Evolutionary conservation across 2,329 filamentous ascomycete species (phyloP), one percentile per base, ranked within the genome.

Genomic region (Lachnellula subtilissima): DNA sequence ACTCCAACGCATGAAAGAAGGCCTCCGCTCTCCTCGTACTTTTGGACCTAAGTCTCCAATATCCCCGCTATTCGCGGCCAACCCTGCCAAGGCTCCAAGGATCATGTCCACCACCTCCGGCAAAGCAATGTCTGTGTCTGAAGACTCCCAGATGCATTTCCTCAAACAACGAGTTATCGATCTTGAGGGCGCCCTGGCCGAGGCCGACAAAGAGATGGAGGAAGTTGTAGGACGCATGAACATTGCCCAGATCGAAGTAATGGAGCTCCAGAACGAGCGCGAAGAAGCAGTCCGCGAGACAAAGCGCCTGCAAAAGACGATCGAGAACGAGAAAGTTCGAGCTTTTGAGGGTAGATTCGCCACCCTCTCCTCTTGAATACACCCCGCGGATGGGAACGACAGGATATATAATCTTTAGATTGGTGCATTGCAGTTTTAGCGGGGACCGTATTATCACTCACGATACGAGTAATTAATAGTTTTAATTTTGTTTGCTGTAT

Each of bases 141-240:
- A 94, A 62, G 87, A 87, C 50, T 78, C 85, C 12, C 84, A 90
- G 74, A 85, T 93, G 52, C 83, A 88, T 58, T 78, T 82, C 56
- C 83, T 99, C 36, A 88, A 91, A 70, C 82, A 84, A 58, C 85
- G 88, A 58, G 89, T 97, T 7, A 77, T 84, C 55, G 91, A 96
- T 73, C 83, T 99, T 2, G 94, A 99, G 76, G 86, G 84, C 65
- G 87, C 92, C 15, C 78, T 95, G 12, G 74, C 80, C 5, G 83
- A 90, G 61, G 88, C 90, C 15, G 90, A 94, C 66, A 76, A 76
- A 50, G 89, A 93, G 73, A 93, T 94, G 88, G 84, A 90, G 68
- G 85, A 90, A 71, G 89, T 94, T 7, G 88, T 95, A 7, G 79
- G 85, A 58, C 81, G 87, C 61, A 93, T 95, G 86, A 93, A 90